Percentiles rank a stretch among this genome's conserved stretches.
Conservation (phyloP, 441 rosid genomes). For the Oxalis stricta region DNA sequence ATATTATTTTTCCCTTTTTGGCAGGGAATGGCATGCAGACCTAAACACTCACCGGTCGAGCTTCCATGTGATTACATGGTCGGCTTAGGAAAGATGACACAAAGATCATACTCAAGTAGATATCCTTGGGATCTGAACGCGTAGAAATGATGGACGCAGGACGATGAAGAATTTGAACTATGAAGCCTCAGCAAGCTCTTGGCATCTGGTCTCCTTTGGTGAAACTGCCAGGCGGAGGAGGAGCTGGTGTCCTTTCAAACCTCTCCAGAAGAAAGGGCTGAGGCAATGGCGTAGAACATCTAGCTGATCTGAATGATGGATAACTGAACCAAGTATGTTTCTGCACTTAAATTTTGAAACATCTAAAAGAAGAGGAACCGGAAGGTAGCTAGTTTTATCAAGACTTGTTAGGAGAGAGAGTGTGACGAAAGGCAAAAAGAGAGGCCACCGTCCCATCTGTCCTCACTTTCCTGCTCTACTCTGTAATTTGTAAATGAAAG, state of each 20-base stretch:
- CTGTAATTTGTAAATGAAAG: too few relatives aligned
- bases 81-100: slow-evolving; percentile 70
- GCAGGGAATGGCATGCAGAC: slow-evolving; percentile 95
- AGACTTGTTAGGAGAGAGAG: too few relatives aligned
- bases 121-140: slow-evolving; percentile 92
- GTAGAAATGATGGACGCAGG: slow-evolving; percentile 87
- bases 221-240: slow-evolving; percentile 86
- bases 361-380: too few relatives aligned
- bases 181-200: slow-evolving; percentile 95
- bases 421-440: too few relatives aligned
- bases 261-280: slow-evolving; percentile 73
- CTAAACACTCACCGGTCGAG: slow-evolving; percentile 94
- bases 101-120: slow-evolving; percentile 71
- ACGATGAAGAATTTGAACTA: slow-evolving; percentile 79
- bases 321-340: too few relatives aligned
- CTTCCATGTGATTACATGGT: slow-evolving; percentile 96
- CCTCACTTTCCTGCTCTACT: too few relatives aligned
- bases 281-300: slow-evolving; percentile 95
- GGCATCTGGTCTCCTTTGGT: slow-evolving; percentile 89
- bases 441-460: too few relatives aligned
- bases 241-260: slow-evolving; percentile 98
- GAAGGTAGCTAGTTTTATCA: too few relatives aligned
- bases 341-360: too few relatives aligned
- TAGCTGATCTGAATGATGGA: too few relatives aligned
- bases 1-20: too few relatives aligned